Evolutionary conservation across 225 moss, liverwort and hornwort species (phyloP).

Genomic region (Polytrichum commune): DNA sequence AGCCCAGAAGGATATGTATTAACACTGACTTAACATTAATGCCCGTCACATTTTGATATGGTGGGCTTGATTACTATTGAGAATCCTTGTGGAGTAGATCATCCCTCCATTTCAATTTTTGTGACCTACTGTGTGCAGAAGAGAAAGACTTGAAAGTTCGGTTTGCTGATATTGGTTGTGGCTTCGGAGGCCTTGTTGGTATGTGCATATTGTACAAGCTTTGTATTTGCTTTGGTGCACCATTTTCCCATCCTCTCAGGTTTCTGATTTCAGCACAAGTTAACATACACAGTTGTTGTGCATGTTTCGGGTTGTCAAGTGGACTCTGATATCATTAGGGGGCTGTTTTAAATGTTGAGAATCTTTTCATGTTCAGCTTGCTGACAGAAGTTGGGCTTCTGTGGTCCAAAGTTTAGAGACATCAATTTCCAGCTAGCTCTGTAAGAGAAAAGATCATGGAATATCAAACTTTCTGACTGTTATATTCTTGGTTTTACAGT

Average conservation of each 20-base stretch:
- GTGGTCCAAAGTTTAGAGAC: background rate
- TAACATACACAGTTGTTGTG: no score
- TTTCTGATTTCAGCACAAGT: background rate
- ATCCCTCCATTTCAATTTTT: background rate
- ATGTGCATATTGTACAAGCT: conserved; percentile 12
- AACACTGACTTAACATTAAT: no score
- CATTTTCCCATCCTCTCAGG: background rate
- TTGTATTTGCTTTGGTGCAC: background rate
- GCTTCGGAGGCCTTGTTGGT: conserved; percentile 97
- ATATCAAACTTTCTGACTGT: conserved; percentile 7
- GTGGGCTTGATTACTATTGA: no score
- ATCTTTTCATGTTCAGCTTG: no score
- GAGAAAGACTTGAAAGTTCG: conserved; percentile 63
- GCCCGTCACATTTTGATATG: no score
- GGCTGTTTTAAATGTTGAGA: no score
- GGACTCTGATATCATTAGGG: no score
- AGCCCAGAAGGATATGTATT: no score
- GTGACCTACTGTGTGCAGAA: conserved; percentile 29
- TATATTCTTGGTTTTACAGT: conserved; percentile 41
- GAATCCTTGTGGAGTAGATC: no score
- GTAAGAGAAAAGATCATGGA: no score
- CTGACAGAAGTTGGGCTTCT: background rate
- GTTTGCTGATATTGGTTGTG: conserved; percentile 95
- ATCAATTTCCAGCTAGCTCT: no score
- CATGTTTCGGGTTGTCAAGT: no score